A percentile compares a stretch with the other conserved stretches of the same genome.
phyloP scores from a whole-genome alignment of 2,329 filamentous ascomycete species.

The Chaetomiaceae sp. region DNA sequence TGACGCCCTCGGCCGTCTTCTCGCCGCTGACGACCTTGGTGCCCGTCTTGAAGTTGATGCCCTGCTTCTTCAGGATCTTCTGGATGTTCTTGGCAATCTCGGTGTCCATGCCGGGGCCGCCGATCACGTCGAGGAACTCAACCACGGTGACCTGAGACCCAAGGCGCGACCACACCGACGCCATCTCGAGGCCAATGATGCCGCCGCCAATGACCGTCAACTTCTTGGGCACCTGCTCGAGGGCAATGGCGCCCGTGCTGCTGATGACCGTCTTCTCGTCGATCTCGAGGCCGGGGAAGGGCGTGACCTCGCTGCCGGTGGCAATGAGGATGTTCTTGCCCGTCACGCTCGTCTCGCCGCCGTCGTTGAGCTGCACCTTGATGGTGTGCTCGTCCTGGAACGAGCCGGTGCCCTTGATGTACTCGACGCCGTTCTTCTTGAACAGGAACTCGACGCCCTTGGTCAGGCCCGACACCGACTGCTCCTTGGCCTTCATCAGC shows the following conservation, averaged over 20 bases:
- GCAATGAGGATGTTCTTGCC: conserved; percentile 99
- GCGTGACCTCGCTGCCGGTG: conserved; percentile 90
- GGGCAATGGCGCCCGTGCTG: conserved; percentile 87
- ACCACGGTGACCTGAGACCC: conserved; percentile 95
- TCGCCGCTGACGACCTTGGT: conserved; percentile 93
- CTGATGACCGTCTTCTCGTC: conserved; percentile 98
- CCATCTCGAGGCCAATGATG: conserved; percentile 99
- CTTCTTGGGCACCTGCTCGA: conserved; percentile 89
- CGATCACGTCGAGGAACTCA: conserved; percentile 93
- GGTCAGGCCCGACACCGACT: conserved; percentile 79
- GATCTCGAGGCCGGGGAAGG: conserved; percentile 91
- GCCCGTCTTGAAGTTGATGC: conserved; percentile 95
- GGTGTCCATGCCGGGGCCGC: conserved; percentile 93
- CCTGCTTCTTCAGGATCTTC: conserved; percentile 93
- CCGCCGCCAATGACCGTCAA: conserved; percentile 97
- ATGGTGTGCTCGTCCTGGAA: conserved; percentile 88
- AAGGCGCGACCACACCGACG: conserved; percentile 91
- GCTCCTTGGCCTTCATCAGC: conserved; percentile 99
- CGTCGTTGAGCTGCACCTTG: conserved; percentile 84
- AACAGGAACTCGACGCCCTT: conserved; percentile 98
- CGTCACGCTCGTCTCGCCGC: conserved; percentile 79
- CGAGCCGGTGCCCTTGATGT: conserved; percentile 86
- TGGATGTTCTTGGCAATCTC: conserved; percentile 89
- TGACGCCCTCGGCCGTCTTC: conserved; percentile 69
- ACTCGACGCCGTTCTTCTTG: conserved; percentile 99